Conservation (phyloP, 371 early-diverging fungal species). For the Rhizomucor miehei region DNA sequence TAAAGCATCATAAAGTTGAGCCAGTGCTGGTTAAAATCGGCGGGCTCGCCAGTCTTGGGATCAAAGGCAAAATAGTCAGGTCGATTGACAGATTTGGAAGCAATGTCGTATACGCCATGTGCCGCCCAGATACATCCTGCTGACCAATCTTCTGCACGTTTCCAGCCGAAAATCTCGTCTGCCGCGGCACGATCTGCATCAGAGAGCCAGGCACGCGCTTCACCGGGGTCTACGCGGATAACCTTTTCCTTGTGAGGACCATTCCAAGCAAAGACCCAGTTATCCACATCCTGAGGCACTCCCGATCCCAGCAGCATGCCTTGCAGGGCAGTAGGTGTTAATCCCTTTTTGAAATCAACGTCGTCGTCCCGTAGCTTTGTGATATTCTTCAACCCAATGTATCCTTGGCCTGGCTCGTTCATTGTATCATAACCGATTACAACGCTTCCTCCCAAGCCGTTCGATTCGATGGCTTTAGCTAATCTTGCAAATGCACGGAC, state of each 20-base stretch:
- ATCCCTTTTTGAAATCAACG: conserved; percentile 54
- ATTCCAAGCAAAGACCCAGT: conserved; percentile 57
- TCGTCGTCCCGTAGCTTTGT: conserved; percentile 41
- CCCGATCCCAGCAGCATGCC: conserved; percentile 66
- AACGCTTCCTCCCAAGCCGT: conserved; percentile 48
- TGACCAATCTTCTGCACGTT: conserved; percentile 35
- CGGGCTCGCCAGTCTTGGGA: conserved; percentile 39
- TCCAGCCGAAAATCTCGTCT: conserved; percentile 47
- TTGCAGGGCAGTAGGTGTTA: conserved; percentile 63
- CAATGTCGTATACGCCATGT: conserved; percentile 69
- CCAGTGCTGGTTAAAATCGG: conserved; percentile 54
- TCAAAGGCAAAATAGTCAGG: conserved; percentile 58
- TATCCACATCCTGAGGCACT: conserved; percentile 46
- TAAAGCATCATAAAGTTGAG: conserved; percentile 51
- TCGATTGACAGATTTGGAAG: conserved; percentile 22
- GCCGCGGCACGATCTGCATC: conserved; percentile 27
- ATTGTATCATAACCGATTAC: conserved; percentile 76
- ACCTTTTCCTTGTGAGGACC: conserved; percentile 51
- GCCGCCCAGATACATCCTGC: conserved; percentile 66
- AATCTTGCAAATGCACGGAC: conserved; percentile 50
- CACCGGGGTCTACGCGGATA: conserved; percentile 46
- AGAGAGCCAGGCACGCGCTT: conserved; percentile 54
- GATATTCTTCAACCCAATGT: conserved; percentile 49
- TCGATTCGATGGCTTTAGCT: conserved; percentile 38
- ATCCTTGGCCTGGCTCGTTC: conserved; percentile 75